Evolutionary conservation across 2,329 filamentous ascomycete species (phyloP).

Genomic region (Diplodia scrobiculata): DNA sequence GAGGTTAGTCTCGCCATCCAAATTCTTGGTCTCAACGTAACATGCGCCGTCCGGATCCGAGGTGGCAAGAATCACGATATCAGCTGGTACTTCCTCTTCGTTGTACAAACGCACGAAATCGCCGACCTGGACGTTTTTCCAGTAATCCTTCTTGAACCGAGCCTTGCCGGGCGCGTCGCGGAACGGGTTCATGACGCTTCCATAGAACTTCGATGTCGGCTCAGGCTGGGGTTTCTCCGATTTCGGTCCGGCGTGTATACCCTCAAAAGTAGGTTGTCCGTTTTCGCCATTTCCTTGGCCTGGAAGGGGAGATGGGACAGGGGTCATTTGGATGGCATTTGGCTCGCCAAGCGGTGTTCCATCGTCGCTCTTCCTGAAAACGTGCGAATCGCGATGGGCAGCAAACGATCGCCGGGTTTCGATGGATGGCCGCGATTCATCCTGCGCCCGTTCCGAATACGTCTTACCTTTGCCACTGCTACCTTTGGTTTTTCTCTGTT

Average conservation of each 20-base stretch:
- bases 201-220: conserved; percentile 58
- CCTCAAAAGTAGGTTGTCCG: conserved; percentile 32
- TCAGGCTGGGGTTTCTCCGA: conserved; percentile 30
- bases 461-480: conserved; percentile 49
- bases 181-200: conserved; percentile 73
- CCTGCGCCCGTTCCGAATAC: conserved; percentile 52
- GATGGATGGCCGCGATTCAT: conserved; percentile 67
- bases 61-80: conserved; percentile 87
- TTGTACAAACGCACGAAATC: conserved; percentile 97
- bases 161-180: conserved; percentile 68
- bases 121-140: conserved; percentile 94
- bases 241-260: conserved; percentile 38
- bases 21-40: conserved; percentile 96
- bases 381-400: conserved; percentile 55
- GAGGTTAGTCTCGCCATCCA: conserved; percentile 96
- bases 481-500: conserved; percentile 47
- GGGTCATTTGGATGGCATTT: conserved; percentile 91
- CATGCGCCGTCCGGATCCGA: conserved; percentile 93
- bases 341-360: conserved; percentile 37
- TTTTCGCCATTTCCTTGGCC: conserved; percentile 48
- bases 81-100: conserved; percentile 90
- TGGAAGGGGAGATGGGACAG: conserved; percentile 78
- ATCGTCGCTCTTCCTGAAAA: conserved; percentile 52
- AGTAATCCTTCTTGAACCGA: conserved; percentile 86
- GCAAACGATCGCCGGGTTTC: conserved; percentile 64